Conservation (phyloP, 2,329 filamentous ascomycete genomes). For the Stachybotrys echinatus region DNA sequence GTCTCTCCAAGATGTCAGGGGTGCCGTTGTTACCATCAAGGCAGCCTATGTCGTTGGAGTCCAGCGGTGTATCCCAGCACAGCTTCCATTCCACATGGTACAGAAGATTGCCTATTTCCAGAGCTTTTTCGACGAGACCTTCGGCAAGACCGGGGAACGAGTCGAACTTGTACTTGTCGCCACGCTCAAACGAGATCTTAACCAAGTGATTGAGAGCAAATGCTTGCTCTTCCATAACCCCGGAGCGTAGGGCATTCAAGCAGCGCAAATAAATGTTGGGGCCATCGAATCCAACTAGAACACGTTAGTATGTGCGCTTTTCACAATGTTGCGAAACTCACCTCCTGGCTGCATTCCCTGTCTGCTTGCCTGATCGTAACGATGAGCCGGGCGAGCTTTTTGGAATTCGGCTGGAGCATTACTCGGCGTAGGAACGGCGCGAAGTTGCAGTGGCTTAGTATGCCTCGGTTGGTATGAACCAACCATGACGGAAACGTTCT, state of each 20-base stretch:
- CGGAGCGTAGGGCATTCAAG: conserved; percentile 75
- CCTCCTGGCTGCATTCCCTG: conserved; percentile 56
- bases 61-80: conserved; percentile 54
- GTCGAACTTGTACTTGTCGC: conserved; percentile 94
- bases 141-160: conserved; percentile 86
- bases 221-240: conserved; percentile 75
- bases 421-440: conserved; percentile 68
- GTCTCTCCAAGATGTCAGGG: conserved; percentile 56
- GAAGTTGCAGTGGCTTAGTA: conserved; percentile 59
- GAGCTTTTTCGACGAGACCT: conserved; percentile 76
- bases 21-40: conserved; percentile 46
- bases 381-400: conserved; percentile 36
- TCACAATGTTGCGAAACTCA: conserved; percentile 31
- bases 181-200: conserved; percentile 90
- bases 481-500: conserved; percentile 54
- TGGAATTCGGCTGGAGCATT: conserved; percentile 66
- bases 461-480: conserved; percentile 65
- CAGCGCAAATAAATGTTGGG: conserved; percentile 91
- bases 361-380: conserved; percentile 25
- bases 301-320: conserved; percentile 7
- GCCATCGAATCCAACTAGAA: conserved; percentile 57
- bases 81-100: conserved; percentile 80
- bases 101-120: conserved; percentile 73
- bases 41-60: conserved; percentile 45
- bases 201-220: conserved; percentile 91